Evolutionary conservation across 2,329 filamentous ascomycete genomes (phyloP).

Genomic region (Metarhizium robertsii): DNA sequence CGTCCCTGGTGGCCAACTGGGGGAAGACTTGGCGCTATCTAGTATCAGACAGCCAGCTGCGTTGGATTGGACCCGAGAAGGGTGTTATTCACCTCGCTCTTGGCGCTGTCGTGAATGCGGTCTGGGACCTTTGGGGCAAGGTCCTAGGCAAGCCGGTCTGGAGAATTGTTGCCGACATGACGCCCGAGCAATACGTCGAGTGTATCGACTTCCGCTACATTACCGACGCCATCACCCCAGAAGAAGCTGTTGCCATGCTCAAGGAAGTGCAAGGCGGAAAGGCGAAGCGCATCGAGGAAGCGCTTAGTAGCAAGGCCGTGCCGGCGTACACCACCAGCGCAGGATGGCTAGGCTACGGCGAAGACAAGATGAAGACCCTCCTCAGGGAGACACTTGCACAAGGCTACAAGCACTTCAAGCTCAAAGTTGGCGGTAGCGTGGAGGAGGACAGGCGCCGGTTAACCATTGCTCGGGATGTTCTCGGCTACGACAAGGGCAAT

Average conservation of each 20-base stretch:
- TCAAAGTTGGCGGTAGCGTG: constrained; percentile 73
- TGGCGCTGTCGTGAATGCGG: constrained; percentile 78
- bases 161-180: constrained; percentile 85
- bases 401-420: constrained; percentile 81
- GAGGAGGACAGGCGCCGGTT: constrained; percentile 64
- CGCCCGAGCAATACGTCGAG: constrained; percentile 72
- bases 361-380: constrained; percentile 74
- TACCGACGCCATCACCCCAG: constrained; percentile 81
- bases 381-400: constrained; percentile 64
- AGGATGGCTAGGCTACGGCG: constrained; percentile 84
- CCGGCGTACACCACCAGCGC: constrained; percentile 87
- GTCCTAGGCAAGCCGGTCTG: constrained; percentile 78
- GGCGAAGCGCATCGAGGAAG: constrained; percentile 61
- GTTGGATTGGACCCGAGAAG: constrained; percentile 92
- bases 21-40: constrained; percentile 84
- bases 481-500: constrained; percentile 75
- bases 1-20: constrained; percentile 71
- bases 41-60: constrained; percentile 82
- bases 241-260: constrained; percentile 68
- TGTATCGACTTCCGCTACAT: constrained; percentile 96
- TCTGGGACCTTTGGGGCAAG: constrained; percentile 97
- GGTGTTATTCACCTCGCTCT: constrained; percentile 89
- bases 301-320: constrained; percentile 63
- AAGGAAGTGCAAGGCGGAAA: constrained; percentile 58
- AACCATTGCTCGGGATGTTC: constrained; percentile 64